A percentile compares a stretch with the other conserved stretches of the same genome.
These are phyloP conservation scores for Diaporthe sp. DNA, from an alignment of 2,329 filamentous ascomycete genomes.

Conservation along the genomic window DNA sequence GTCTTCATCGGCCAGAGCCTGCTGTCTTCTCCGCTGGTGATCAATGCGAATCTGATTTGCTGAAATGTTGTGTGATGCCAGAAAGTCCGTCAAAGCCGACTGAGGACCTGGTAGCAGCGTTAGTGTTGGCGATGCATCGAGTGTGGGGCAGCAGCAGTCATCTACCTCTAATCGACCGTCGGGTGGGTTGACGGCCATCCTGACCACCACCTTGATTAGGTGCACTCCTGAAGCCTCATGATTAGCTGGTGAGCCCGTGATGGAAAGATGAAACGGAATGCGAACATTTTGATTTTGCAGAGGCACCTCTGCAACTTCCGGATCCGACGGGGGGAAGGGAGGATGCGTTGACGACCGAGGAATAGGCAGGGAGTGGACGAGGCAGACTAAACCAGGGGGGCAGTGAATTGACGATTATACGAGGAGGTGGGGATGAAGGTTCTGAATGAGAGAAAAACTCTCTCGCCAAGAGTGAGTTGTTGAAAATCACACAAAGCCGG, in stretches of 20 bases:
- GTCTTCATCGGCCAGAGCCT: slow-evolving; percentile 44
- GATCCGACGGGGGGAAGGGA: background rate
- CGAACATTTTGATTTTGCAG: slow-evolving; percentile 6
- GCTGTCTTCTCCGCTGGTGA: slow-evolving; percentile 57
- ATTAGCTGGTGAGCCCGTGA: background rate
- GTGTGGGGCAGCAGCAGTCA: background rate
- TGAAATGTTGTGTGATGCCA: slow-evolving; percentile 77
- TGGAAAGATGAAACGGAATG: background rate
- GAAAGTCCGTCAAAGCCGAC: slow-evolving; percentile 65
- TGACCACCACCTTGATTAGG: slow-evolving; percentile 39
- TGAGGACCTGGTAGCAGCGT: slow-evolving; percentile 42
- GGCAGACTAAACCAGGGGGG: no score
- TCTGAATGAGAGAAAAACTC: background rate
- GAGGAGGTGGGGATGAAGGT: background rate
- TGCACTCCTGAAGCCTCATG: background rate
- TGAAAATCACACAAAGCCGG: slow-evolving; percentile 22
- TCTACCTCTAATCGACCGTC: slow-evolving; percentile 33
- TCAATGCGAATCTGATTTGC: slow-evolving; percentile 64
- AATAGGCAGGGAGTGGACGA: background rate
- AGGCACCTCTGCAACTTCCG: background rate
- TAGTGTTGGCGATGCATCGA: background rate
- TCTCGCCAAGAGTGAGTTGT: background rate
- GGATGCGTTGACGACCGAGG: background rate
- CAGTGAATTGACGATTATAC: background rate
- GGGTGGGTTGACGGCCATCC: slow-evolving; percentile 5